Evolutionary conservation across 495 filamentous ascomycete species (phyloP).

Genomic region (Amniculicola lignicola): DNA sequence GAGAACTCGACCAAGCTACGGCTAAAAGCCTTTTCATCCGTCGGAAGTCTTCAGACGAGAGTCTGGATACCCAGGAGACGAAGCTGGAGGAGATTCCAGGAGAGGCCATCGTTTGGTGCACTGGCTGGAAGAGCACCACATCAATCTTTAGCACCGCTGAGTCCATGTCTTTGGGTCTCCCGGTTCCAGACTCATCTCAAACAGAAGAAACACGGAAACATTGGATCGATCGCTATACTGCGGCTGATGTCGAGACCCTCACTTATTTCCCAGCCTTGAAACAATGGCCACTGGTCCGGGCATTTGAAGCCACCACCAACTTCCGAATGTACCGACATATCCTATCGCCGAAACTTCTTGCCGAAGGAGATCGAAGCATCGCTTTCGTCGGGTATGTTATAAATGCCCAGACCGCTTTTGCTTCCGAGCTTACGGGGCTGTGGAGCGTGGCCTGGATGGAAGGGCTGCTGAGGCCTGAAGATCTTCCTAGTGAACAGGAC

Average conservation of each 20-base stretch:
- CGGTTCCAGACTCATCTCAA: not conserved
- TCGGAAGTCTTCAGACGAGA: not conserved
- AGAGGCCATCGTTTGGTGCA: constrained; percentile 16
- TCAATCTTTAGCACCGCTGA: constrained; percentile 9
- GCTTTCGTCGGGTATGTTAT: constrained; percentile 13
- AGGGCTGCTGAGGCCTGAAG: not conserved
- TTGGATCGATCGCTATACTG: not conserved
- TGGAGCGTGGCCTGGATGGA: constrained; percentile 20
- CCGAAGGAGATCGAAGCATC: constrained; percentile 5
- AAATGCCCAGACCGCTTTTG: constrained; percentile 10
- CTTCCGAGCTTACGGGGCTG: constrained; percentile 13
- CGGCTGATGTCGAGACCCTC: constrained; percentile 1
- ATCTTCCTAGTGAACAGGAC: constrained; percentile 1
- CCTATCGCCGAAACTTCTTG: constrained; percentile 3
- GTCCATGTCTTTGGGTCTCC: constrained; percentile 7
- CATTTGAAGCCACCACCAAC: constrained; percentile 3
- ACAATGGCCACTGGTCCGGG: not conserved
- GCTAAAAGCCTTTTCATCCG: not conserved
- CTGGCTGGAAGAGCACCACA: constrained; percentile 10
- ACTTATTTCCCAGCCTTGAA: not conserved
- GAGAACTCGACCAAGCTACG: not conserved
- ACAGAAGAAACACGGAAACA: not conserved
- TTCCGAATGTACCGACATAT: constrained; percentile 21
- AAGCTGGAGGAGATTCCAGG: not conserved
- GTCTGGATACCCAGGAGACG: too few relatives aligned